phyloP scores from a whole-genome alignment of 2,329 filamentous ascomycete genomes.

The Cladophialophora carrionii region DNA sequence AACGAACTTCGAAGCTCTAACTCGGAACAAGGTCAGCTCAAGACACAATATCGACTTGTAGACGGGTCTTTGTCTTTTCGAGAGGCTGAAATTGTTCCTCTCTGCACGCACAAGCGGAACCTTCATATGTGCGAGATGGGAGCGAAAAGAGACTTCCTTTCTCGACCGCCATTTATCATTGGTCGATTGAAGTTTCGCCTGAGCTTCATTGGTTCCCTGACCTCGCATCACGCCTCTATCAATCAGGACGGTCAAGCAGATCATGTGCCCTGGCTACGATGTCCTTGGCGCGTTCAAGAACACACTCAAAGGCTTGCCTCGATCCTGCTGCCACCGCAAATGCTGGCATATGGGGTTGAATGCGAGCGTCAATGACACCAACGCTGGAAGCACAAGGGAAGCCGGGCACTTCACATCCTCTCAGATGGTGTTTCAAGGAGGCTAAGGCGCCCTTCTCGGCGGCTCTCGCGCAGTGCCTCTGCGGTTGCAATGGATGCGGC shows the following conservation, averaged over 20 bases:
- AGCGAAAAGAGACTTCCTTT: background rate
- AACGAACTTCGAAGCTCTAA: background rate
- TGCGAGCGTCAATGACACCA: slow-evolving; percentile 42
- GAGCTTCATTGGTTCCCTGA: slow-evolving; percentile 10
- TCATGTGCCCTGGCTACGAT: slow-evolving; percentile 48
- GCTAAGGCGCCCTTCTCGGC: slow-evolving; percentile 40
- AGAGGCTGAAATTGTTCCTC: background rate
- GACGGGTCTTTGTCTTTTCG: background rate
- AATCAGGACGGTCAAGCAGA: slow-evolving; percentile 28
- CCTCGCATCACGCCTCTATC: slow-evolving; percentile 15
- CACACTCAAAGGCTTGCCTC: slow-evolving; percentile 46
- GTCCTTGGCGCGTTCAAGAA: slow-evolving; percentile 52
- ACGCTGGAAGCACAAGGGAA: slow-evolving; percentile 57
- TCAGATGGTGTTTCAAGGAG: slow-evolving; percentile 48
- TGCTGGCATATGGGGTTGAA: slow-evolving; percentile 47
- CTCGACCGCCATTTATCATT: background rate
- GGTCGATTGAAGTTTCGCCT: slow-evolving; percentile 12
- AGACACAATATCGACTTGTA: background rate
- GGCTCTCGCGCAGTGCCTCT: slow-evolving; percentile 39
- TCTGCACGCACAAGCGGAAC: background rate
- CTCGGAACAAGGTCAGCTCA: background rate
- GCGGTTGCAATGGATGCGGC: slow-evolving; percentile 45
- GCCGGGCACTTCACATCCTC: slow-evolving; percentile 49
- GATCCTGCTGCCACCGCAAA: slow-evolving; percentile 54
- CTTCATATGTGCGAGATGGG: background rate